Conservation (phyloP, 2,329 filamentous ascomycete species). For the Trichoderma pleuroti region DNA sequence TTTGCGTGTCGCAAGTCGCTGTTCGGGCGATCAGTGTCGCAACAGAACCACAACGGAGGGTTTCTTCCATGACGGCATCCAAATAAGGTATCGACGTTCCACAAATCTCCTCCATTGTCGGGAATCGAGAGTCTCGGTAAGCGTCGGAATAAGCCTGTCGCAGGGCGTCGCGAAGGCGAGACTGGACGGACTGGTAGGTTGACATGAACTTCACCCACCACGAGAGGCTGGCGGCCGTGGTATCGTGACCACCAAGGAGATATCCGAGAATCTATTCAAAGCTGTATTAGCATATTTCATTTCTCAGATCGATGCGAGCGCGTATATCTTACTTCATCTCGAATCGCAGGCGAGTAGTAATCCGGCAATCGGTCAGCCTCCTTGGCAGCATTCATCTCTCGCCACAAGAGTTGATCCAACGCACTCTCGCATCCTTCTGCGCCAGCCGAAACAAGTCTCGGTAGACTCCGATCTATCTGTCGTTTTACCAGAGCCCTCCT, state of each 20-base stretch:
- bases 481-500: constrained; percentile 23
- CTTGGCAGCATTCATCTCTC: constrained; percentile 32
- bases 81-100: constrained; percentile 32
- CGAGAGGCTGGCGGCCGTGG: constrained; percentile 27
- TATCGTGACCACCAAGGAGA: constrained; percentile 32
- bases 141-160: constrained; percentile 25
- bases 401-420: constrained; percentile 34
- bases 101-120: constrained; percentile 31
- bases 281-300: neutral
- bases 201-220: constrained; percentile 33
- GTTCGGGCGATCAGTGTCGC: constrained; percentile 31
- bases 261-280: constrained; percentile 27
- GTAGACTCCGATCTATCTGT: constrained; percentile 25
- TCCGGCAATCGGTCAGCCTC: constrained; percentile 30
- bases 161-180: constrained; percentile 28
- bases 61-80: constrained; percentile 38
- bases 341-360: constrained; percentile 33
- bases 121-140: constrained; percentile 24
- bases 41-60: constrained; percentile 32
- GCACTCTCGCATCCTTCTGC: constrained; percentile 24
- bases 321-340: constrained; percentile 31
- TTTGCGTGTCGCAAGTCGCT: constrained; percentile 31
- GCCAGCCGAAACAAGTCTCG: constrained; percentile 19
- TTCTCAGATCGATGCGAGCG: accelerated
- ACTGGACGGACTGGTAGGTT: constrained; percentile 24